Evolutionary conservation across 495 filamentous ascomycete species (phyloP).

Genomic region (Aspergillus hancockii): DNA sequence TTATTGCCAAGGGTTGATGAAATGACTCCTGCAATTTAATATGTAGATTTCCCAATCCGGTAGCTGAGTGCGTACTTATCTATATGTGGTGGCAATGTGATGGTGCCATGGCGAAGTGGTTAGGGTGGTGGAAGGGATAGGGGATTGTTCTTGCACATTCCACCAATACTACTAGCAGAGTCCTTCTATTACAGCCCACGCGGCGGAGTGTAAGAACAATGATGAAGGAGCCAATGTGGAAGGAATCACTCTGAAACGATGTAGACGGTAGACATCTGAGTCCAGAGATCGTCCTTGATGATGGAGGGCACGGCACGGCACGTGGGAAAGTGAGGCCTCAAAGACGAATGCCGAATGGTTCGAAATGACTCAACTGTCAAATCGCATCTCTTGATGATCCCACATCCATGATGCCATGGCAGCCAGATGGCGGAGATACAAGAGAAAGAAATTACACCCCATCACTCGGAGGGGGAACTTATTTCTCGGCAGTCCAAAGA

Average conservation of each 20-base stretch:
- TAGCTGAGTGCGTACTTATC: background rate
- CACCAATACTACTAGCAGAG: background rate
- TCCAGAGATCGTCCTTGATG: background rate
- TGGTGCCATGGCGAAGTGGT: background rate
- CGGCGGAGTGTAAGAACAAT: background rate
- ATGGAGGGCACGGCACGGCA: background rate
- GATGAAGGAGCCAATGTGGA: background rate
- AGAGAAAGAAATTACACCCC: slow-evolving; percentile 18
- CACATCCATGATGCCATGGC: background rate
- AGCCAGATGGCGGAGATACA: background rate
- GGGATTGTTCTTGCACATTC: background rate
- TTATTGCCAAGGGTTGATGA: slow-evolving; percentile 11
- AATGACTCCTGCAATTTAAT: slow-evolving; percentile 11
- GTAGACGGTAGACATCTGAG: background rate
- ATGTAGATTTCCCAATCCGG: background rate
- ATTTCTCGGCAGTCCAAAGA: slow-evolving; percentile 25
- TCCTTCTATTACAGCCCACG: background rate
- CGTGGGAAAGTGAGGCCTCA: background rate
- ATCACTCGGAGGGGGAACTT: slow-evolving; percentile 11
- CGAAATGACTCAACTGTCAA: background rate
- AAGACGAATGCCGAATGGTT: background rate
- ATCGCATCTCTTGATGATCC: background rate
- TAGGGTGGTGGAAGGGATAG: background rate
- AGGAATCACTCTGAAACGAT: background rate
- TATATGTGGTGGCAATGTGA: background rate